These are phyloP conservation scores for Phyllosticta citriasiana DNA, from an alignment of 2,329 filamentous ascomycete genomes.

Conservation along the genomic window DNA sequence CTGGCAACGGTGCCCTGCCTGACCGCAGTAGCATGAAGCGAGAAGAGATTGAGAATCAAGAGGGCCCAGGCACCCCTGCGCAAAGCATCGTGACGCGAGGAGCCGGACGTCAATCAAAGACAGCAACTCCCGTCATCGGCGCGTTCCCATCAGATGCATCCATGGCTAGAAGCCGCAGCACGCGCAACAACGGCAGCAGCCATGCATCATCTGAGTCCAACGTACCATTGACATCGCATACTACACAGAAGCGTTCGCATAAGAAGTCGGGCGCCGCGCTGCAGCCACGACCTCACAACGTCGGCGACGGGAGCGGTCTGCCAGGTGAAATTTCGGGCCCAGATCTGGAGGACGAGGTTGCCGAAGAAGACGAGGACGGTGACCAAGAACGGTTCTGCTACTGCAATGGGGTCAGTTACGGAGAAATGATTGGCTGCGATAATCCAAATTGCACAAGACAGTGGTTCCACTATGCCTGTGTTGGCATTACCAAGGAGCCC, in stretches of 20 bases:
- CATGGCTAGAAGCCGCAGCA: conserved; percentile 34
- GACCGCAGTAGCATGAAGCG: conserved; percentile 27
- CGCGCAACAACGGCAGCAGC: conserved; percentile 26
- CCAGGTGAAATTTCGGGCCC: conserved; percentile 12
- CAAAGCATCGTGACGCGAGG: conserved; percentile 17
- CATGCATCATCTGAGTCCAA: conserved; percentile 32
- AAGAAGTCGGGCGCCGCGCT: conserved; percentile 23
- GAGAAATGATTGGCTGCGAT: conserved; percentile 59
- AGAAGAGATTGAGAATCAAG: conserved; percentile 40
- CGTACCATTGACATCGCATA: conserved; percentile 16
- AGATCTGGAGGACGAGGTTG: conserved; percentile 22
- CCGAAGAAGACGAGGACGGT: conserved; percentile 24
- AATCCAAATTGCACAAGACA: conserved; percentile 54
- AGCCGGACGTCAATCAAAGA: conserved; percentile 37
- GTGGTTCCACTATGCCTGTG: conserved; percentile 59
- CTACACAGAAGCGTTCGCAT: conserved; percentile 25
- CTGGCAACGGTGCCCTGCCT: background rate
- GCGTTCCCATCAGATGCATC: conserved; percentile 30
- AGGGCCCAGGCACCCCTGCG: conserved; percentile 27
- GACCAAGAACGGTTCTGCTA: conserved; percentile 55
- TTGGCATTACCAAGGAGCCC: conserved; percentile 51
- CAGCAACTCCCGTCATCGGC: conserved; percentile 36
- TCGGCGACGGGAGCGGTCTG: conserved; percentile 10
- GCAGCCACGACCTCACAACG: conserved; percentile 16
- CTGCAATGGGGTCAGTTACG: conserved; percentile 54